Base-by-base conservation (phyloP, 73 alveolate genomes). In the Paramecium tetraurelia region DNA sequence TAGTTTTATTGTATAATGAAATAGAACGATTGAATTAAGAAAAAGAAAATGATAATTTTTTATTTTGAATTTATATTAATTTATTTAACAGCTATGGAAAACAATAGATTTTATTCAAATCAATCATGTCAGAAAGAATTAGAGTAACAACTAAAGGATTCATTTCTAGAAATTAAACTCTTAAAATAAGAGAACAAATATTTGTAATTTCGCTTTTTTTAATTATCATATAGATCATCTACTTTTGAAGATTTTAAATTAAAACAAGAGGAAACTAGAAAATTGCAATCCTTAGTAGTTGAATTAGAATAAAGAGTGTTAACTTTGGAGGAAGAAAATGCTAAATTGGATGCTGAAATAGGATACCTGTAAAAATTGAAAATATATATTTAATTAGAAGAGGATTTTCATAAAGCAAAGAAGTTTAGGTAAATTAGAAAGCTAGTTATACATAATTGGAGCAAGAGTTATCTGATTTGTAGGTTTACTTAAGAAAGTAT, bases 21-120 rank as follows among this genome's bases (percentile, higher is more conserved):
- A 44, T 80, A 31, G 90, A 80, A 46, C 20, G 90, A 41, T 29
- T 48, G 57, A 31, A 80, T 18, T 53, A 53, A 18, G 69, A 53
- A 53, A 53, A 18, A 53, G 16, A 53, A n/a, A 53, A 53, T n/a
- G 69, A 53, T 22, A n/a, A 40, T 20, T 44, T 24, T 10, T n/a
- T 31, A 80, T 80, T 41, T 40, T 80, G 90, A 80, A 80, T 80
- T 48, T 80, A 36, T 53, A 53, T 53, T 18, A 18, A 72, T 72
- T 36, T 43, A 80, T 20, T 24, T 44, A 80, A 44, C 75, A 80
- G 57, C 72, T 41, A 80, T 80, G 75, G 90, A 44, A 80, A 80
- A 80, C 16, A 20, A 14, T 22, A 80, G 46, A 48, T 41, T 27
- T 46, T 44, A 40, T 20, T 7, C 46, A n/a, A 43, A 44, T 80